Evolutionary conservation across 441 rosid species (phyloP), one percentile per base, ranked within the genome.

Genomic region (Mallotus japonicus): DNA sequence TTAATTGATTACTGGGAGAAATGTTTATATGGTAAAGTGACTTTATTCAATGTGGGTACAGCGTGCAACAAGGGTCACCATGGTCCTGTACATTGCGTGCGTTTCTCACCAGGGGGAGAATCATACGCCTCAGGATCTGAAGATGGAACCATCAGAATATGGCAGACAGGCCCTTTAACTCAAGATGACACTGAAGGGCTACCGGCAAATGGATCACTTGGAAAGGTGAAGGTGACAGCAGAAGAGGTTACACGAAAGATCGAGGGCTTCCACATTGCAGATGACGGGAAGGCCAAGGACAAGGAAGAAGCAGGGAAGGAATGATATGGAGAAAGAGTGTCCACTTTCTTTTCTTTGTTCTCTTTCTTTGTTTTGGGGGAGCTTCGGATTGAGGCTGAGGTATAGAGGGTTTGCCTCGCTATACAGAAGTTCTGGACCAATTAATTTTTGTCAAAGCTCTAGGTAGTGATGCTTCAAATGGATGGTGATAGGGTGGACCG

Each of bases 31-130:
- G 8, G 40, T 5, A 8, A 20, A 34, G 46, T 0, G 97, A 94
- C 73, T 47, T 77, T 50, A 11, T 44, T 83, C 1, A 77, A 73
- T 24, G 32, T 63, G 14, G 11, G 7, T 7, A 17, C 72, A 95
- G 98, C 87, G 62, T 96, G 98, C 87, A 93, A 95, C 83, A 95
- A 95, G 84, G 99, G 99, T 73, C 99, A 96, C 82, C 99, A 93
- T 53, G 99, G 99, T 77, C 97, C 97, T 62, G 92, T 96, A 53
- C 98, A 96, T 70, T 96, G 97, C 14, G 83, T 93, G 65, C 89
- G 97, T 57, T 96, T 91, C 78, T 86, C 97, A 0, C 98, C 98
- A 8, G 99, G 88, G 62, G 99, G 98, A 67, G 97, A 90, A 79
- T 93, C 98, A 24, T 93, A 93, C 75, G 96, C 96, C 7, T 93